Evolutionary conservation across 2,329 filamentous ascomycete species (phyloP).

Genomic region (Cladosporium sp.): DNA sequence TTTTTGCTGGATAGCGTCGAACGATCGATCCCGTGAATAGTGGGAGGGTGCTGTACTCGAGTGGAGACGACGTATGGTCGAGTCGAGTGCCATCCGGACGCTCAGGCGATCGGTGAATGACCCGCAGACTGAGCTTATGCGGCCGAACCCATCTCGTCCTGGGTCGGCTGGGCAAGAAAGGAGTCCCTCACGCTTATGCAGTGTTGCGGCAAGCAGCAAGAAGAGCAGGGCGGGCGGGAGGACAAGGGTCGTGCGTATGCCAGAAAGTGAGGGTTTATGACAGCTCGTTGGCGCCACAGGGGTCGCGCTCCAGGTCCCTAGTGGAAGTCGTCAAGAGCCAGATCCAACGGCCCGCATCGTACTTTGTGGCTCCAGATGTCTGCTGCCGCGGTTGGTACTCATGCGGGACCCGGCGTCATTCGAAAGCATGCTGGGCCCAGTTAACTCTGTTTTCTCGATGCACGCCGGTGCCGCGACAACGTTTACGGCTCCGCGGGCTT

Average conservation of each 20-base stretch:
- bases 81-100: conserved; percentile 4
- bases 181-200: conserved; percentile 13
- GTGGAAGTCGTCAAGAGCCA: conserved; percentile 11
- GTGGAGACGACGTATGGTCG: conserved; percentile 8
- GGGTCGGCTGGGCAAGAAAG: conserved; percentile 8
- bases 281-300: conserved; percentile 13
- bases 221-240: conserved; percentile 9
- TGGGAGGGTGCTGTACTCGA: background rate
- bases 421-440: conserved; percentile 11
- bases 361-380: conserved; percentile 7
- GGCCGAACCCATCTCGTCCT: conserved; percentile 8
- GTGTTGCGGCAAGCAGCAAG: conserved; percentile 10
- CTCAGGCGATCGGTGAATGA: conserved; percentile 12
- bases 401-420: conserved; percentile 10
- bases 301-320: conserved; percentile 5
- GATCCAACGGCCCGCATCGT: conserved; percentile 13
- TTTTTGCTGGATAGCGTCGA: conserved; percentile 3
- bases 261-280: conserved; percentile 10
- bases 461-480: conserved; percentile 12
- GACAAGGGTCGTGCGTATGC: conserved; percentile 13
- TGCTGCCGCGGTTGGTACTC: conserved; percentile 4
- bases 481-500: conserved; percentile 9
- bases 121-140: conserved; percentile 11
- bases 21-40: conserved; percentile 2
- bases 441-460: conserved; percentile 11